Base-by-base conservation (phyloP, 2,329 filamentous ascomycete genomes). In the Epichloe glyceriae region DNA sequence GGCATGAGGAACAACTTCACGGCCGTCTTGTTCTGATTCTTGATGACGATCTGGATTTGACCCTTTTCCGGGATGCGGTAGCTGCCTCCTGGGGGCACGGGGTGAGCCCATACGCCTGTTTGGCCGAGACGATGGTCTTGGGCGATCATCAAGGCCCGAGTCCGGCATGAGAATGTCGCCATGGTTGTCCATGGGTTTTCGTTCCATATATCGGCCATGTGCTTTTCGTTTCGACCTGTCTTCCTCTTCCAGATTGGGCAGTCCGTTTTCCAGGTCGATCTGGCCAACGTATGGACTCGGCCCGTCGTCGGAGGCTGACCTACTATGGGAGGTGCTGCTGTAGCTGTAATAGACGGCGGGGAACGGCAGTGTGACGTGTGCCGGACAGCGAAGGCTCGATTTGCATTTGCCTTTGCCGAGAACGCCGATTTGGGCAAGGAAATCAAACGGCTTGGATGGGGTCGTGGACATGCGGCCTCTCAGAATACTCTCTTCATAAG, bases 291-390 rank as follows among this genome's bases (percentile, higher is more conserved):
- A 98, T 0, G 93, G 93, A 62, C 91, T 97, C 3, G 91, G 93
- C 3, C 88, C 90, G 60, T 96, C 89, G 51, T 90, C 84, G 3
- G 76, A 74, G 30, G 80, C 84, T 4, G 73, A 80, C 40, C 75
- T 76, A 22, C 78, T 82, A 57, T 78, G 74, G 2, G 75, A 76
- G 0, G 83, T 85, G 49, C 75, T 83, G 19, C 81, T 80, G 64
- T 96, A 96, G 68, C 85, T 95, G 70, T 97, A 98, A 61, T 96
- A 98, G 1, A 97, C 91, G 2, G 91, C 93, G 2, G 89, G 88
- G 60, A 97, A 97, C 0, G 88, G 85, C 3, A 98, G 73, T 0
- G 85, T 91, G 50, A 96, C 88, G 65, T 98, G 93, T 7, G 89
- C 75, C 1, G 93, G 93, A 61, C 93, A 97, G 53, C 81, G 82